Percentiles rank a stretch among this genome's conserved stretches.
Conservation (phyloP, 2,329 filamentous ascomycete species). For the Fusarium proliferatum region DNA sequence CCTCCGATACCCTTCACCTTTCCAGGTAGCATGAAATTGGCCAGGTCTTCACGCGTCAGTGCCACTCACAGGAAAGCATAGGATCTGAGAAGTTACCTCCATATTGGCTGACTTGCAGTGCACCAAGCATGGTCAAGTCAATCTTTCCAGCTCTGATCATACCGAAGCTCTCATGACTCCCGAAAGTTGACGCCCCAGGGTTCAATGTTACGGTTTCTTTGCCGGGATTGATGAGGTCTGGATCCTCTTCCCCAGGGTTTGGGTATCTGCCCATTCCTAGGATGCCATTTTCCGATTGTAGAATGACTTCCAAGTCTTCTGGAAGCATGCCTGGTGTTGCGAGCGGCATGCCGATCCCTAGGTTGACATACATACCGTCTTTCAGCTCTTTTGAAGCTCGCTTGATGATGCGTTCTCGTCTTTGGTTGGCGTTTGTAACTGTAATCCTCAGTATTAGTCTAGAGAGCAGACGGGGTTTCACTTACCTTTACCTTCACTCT, state of each 20-base stretch:
- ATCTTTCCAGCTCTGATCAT: slow-evolving; percentile 89
- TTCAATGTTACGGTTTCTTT: slow-evolving; percentile 90
- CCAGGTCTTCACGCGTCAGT: slow-evolving; percentile 66
- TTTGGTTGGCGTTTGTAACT: background rate
- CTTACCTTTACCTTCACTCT: background rate
- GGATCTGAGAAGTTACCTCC: slow-evolving; percentile 47
- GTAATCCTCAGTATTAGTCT: background rate
- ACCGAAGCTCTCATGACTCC: slow-evolving; percentile 81
- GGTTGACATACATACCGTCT: slow-evolving; percentile 92
- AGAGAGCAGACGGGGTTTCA: fast-evolving
- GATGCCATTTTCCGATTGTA: slow-evolving; percentile 84
- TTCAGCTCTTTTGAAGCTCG: slow-evolving; percentile 89
- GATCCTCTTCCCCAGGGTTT: slow-evolving; percentile 78
- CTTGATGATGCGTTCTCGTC: slow-evolving; percentile 70
- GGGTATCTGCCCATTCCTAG: slow-evolving; percentile 77
- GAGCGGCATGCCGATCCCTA: slow-evolving; percentile 94
- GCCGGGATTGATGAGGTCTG: slow-evolving; percentile 89
- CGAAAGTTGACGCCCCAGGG: slow-evolving; percentile 81
- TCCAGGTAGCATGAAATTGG: slow-evolving; percentile 91
- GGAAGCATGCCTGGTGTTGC: slow-evolving; percentile 84
- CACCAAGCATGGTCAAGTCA: slow-evolving; percentile 85
- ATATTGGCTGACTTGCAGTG: slow-evolving; percentile 83
- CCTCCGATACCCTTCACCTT: slow-evolving; percentile 94
- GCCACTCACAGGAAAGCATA: too few relatives aligned
- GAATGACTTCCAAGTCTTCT: slow-evolving; percentile 77